phyloP scores from a whole-genome alignment of 1,284 basidiomycete species.

The Ceratobasidium sp. region DNA sequence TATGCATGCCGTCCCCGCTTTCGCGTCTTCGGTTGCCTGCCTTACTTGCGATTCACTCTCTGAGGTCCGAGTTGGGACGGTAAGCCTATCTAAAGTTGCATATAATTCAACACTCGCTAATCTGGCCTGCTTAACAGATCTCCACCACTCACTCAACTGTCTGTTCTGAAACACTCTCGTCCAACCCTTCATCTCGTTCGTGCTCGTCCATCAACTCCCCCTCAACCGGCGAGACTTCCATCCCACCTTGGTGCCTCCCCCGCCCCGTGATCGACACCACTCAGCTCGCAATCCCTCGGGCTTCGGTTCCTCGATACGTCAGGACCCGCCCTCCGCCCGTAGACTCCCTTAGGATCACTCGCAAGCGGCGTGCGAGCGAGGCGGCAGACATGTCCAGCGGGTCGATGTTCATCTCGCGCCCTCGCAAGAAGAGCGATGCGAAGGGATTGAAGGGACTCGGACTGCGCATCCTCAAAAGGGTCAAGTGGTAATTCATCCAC shows the following conservation, averaged over 20 bases:
- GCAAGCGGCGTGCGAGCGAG: constrained; percentile 20
- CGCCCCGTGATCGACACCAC: not conserved
- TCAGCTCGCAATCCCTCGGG: not conserved
- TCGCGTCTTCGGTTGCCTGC: too few relatives aligned
- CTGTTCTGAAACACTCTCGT: not conserved
- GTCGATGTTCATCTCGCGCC: constrained; percentile 5
- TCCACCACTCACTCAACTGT: not conserved
- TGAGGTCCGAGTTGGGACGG: not conserved
- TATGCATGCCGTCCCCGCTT: too few relatives aligned
- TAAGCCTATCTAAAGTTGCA: not conserved
- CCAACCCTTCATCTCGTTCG: not conserved
- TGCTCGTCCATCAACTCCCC: constrained; percentile 9
- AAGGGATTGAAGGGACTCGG: constrained; percentile 19
- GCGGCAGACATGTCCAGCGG: not conserved
- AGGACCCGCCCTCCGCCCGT: constrained; percentile 10
- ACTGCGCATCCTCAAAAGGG: constrained; percentile 16
- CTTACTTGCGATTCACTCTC: not conserved
- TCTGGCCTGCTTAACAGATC: not conserved
- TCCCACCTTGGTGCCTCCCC: constrained; percentile 14
- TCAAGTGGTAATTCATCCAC: constrained; percentile 18
- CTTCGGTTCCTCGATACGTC: constrained; percentile 6
- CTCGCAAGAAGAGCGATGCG: constrained; percentile 18
- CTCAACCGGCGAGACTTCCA: constrained; percentile 1
- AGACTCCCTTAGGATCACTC: constrained; percentile 34
- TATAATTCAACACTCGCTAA: not conserved